Evolutionary conservation across 108 stramenopile genomes (phyloP).

Genomic region (Pinguiococcus pyrenoidosus): DNA sequence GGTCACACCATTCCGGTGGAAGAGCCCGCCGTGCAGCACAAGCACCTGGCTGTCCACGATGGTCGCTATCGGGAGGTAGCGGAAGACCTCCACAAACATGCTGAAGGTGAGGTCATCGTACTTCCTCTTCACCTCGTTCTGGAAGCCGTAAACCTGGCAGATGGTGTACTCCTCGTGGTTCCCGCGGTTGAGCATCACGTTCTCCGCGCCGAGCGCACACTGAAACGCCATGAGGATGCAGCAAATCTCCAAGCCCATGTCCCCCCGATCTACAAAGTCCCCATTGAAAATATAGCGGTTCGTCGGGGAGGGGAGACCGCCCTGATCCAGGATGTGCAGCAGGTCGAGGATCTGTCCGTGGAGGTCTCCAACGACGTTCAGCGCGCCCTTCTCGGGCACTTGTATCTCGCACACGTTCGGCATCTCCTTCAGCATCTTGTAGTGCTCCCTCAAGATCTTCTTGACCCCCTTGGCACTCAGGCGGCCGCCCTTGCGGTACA

Average conservation of each 20-base stretch:
- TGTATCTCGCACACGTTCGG: slow-evolving; percentile 1
- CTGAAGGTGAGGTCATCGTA: slow-evolving; percentile 18
- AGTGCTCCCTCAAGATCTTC: slow-evolving; percentile 8
- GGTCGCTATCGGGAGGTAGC: slow-evolving; percentile 30
- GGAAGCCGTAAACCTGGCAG: slow-evolving; percentile 43
- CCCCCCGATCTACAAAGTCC: slow-evolving; percentile 37
- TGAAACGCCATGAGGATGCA: slow-evolving; percentile 21
- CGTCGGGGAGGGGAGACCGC: slow-evolving; percentile 9
- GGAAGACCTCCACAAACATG: slow-evolving; percentile 44
- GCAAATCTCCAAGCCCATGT: slow-evolving; percentile 16
- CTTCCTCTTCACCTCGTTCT: slow-evolving; percentile 40
- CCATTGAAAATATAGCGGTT: slow-evolving; percentile 37
- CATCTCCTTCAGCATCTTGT: background rate
- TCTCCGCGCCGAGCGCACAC: slow-evolving; percentile 4
- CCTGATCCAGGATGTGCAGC: slow-evolving; percentile 14
- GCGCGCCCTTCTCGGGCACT: background rate
- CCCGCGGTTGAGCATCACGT: slow-evolving; percentile 43
- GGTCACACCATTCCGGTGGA: background rate
- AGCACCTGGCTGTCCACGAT: slow-evolving; percentile 17
- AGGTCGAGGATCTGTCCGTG: slow-evolving; percentile 39
- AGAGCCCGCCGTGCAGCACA: slow-evolving; percentile 8
- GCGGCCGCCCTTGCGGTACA: slow-evolving; percentile 1
- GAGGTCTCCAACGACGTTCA: slow-evolving; percentile 19
- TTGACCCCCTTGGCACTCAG: background rate
- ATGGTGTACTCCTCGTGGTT: slow-evolving; percentile 51